Base-by-base conservation (phyloP, 2,329 filamentous ascomycete species). In the Botrytis cinerea region DNA sequence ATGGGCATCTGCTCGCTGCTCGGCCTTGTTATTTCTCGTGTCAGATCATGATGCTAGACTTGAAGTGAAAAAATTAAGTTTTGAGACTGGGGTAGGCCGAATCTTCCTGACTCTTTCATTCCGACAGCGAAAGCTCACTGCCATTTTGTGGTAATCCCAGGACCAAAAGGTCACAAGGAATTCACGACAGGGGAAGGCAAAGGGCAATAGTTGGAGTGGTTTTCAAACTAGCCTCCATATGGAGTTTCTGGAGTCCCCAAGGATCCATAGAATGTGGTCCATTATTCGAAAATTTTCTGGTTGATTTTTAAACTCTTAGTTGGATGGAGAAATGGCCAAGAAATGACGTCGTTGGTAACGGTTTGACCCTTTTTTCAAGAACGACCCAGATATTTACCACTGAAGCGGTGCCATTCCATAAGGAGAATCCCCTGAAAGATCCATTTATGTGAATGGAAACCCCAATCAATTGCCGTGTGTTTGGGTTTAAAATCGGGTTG, bases 211-310 rank as follows among this genome's bases (percentile, higher is more conserved):
- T 45, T 45, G 61, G 40, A 32, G 38, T 63, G 38, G 2, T 4
- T 28, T 62, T 45, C 6, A 20, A 22, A 20, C 40, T 64, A 46
- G 8, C 18, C 61, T 28, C 61, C 40, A 46, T 64, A n/a, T 64
- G 66, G 66, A 69, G 46, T 40, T 40, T 25, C 46, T 69, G 35
- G 66, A 54, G 46, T 57, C 40, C 51, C 51, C 46, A 57, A 57
- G 38, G 46, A 64, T 64, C 61, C 61, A 64, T 64, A 64, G 43
- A 57, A 59, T 35, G 66, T 14, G 66, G 51, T 40, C 66, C n/a
- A 68, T 32, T 22, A n/a, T 63, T 32, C n/a, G n/a, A 57, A 57
- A 32, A 38, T n/a, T 2, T 40, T 61, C 59, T 38, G 25, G 35
- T 43, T n/a, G 14, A 38, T 62, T 40, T 38, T n/a, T n/a, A 38